phyloP scores from a whole-genome alignment of 805 yeast genomes.

The Schwanniomyces vanrijiae region DNA sequence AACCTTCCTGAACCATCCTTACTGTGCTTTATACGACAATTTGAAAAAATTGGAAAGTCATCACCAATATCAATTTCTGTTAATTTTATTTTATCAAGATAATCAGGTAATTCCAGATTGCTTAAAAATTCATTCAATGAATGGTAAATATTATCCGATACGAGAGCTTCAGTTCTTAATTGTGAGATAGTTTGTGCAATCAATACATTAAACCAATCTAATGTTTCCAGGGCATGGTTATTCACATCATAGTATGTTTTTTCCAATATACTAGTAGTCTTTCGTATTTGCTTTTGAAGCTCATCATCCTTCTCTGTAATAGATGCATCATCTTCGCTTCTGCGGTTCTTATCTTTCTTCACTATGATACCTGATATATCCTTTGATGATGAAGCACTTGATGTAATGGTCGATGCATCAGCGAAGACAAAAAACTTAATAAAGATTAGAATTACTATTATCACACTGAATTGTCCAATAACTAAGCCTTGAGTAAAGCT shows the following conservation, averaged over 20 bases:
- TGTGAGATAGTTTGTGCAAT: slow-evolving; percentile 89
- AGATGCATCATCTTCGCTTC: slow-evolving; percentile 11
- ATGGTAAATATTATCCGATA: slow-evolving; percentile 80
- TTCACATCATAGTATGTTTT: slow-evolving; percentile 91
- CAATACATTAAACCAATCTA: slow-evolving; percentile 96
- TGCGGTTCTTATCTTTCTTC: slow-evolving; percentile 24
- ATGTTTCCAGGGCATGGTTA: slow-evolving; percentile 82
- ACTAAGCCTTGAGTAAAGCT: slow-evolving; percentile 78
- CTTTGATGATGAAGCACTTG: slow-evolving; percentile 17
- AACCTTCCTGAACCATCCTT: slow-evolving; percentile 52
- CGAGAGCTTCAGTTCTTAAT: slow-evolving; percentile 83
- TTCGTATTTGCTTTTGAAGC: slow-evolving; percentile 12
- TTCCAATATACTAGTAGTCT: slow-evolving; percentile 60
- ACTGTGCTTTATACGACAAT: slow-evolving; percentile 75
- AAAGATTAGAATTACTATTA: slow-evolving; percentile 60
- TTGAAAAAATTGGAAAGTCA: slow-evolving; percentile 92
- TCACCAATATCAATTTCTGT: slow-evolving; percentile 92
- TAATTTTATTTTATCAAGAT: slow-evolving; percentile 71
- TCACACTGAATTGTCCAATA: slow-evolving; percentile 72
- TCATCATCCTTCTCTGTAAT: slow-evolving; percentile 16
- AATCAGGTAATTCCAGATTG: slow-evolving; percentile 71
- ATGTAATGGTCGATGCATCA: slow-evolving; percentile 52
- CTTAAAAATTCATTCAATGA: slow-evolving; percentile 68
- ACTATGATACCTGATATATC: slow-evolving; percentile 35
- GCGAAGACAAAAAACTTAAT: slow-evolving; percentile 77